Base-by-base conservation (phyloP, 345 rosid species). In the Rhodomyrtus tomentosa region DNA sequence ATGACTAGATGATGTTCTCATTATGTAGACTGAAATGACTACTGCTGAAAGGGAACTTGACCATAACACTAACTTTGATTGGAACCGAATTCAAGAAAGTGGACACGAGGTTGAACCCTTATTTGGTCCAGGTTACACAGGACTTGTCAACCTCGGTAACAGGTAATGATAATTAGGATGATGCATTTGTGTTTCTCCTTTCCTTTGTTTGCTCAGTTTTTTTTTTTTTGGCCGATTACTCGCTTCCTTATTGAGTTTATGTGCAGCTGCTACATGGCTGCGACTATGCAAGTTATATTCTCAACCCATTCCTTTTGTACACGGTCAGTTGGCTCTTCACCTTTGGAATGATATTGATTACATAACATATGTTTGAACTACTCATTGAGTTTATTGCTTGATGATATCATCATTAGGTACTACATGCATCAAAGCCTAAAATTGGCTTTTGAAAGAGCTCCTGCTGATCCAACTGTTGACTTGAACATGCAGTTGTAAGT, bases 1-100 rank as follows among this genome's bases (percentile, higher is more conserved):
- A 81, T 68, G 79, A 68, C 79, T 18, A 32, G 45, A 18, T 51
- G 79, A 21, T 36, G 45, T 10, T 36, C 45, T 32, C 79, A 68
- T 68, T 68, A 8, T 45, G 84, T 73, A 98, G 99, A 98, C 99
- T 82, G 99, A 98, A 92, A 95, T 98, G 99, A 98, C 99, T 83
- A 98, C 99, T 81, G 98, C 99, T n/a, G 99, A 98, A 89, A 94
- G 93, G 90, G 99, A 98, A 93, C 96, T 98, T 89, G 99, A 98
- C 92, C 99, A 98, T 86, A 98, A 98, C 86, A 92, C 96, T 80
- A 96, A 96, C 89, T 96, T 93, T 89, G 99, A 98, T 87, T 98
- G 99, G 99, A 95, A 95, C 85, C 98, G 99, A 81, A 98, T 98
- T 85, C 99, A 96, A 92, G 99, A 98, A 92, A 98, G 98, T 91